Evolutionary conservation across 2,329 filamentous ascomycete genomes (phyloP).

Genomic region (Ophiosphaerella narmari): DNA sequence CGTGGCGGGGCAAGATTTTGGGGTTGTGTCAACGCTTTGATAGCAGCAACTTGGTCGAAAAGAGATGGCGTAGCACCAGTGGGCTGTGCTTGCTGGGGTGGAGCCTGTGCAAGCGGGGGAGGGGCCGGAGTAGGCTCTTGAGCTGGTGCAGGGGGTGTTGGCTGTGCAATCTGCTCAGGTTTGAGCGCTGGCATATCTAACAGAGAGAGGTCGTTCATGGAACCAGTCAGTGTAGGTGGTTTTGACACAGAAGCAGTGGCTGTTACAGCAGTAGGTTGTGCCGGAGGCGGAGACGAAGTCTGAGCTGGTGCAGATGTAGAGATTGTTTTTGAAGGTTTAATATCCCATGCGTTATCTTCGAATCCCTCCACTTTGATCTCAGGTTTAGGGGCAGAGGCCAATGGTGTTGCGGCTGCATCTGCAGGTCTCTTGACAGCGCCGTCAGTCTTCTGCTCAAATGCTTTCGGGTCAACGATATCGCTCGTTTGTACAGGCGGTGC

Average conservation of each 20-base stretch:
- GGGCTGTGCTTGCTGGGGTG: constrained; percentile 39
- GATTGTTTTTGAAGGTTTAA: constrained; percentile 75
- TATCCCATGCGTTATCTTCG: constrained; percentile 96
- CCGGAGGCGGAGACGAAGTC: constrained; percentile 46
- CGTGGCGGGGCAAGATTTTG: constrained; percentile 53
- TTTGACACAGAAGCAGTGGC: constrained; percentile 51
- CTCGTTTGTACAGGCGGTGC: constrained; percentile 83
- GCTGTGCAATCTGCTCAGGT: constrained; percentile 47
- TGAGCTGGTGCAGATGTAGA: constrained; percentile 47
- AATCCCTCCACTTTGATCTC: constrained; percentile 68
- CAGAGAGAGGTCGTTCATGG: constrained; percentile 71
- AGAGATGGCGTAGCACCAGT: constrained; percentile 52
- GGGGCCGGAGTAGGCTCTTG: constrained; percentile 47
- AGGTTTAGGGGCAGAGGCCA: constrained; percentile 53
- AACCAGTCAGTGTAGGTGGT: constrained; percentile 60
- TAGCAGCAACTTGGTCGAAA: constrained; percentile 44
- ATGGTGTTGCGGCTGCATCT: constrained; percentile 56
- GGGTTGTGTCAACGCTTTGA: constrained; percentile 45
- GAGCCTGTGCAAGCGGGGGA: constrained; percentile 46
- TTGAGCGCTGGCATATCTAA: constrained; percentile 55
- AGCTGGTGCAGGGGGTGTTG: constrained; percentile 48
- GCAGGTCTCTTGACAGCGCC: constrained; percentile 50
- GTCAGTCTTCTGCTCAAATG: constrained; percentile 68
- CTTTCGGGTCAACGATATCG: constrained; percentile 85
- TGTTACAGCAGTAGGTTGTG: constrained; percentile 47